Evolutionary conservation across 2,329 filamentous ascomycete species (phyloP).

Genomic region (Colletotrichum spaethianum): DNA sequence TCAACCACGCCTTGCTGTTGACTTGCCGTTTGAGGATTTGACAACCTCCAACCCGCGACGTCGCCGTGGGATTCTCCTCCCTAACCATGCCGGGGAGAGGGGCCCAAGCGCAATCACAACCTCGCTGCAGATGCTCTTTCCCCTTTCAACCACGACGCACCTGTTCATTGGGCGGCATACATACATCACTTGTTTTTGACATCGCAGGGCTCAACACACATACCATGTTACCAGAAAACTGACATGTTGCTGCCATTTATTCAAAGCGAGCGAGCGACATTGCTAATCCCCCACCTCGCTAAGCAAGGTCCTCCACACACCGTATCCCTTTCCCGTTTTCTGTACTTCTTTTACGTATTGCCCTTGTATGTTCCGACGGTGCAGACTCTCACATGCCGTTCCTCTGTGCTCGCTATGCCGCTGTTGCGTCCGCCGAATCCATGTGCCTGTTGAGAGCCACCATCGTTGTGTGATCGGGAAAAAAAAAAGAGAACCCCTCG

Average conservation of each 20-base stretch:
- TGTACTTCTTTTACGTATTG: constrained; percentile 11
- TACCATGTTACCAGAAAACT: constrained; percentile 23
- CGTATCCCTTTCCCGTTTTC: constrained; percentile 22
- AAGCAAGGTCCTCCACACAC: constrained; percentile 37
- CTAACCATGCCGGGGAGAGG: neutral
- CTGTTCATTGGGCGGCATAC: constrained; percentile 18
- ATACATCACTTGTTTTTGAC: neutral
- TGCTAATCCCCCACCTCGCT: constrained; percentile 34
- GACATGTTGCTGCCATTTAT: constrained; percentile 36
- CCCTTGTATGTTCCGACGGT: neutral
- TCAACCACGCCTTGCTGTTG: too few relatives aligned
- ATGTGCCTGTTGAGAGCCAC: constrained; percentile 40
- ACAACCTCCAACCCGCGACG: neutral
- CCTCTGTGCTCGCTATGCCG: constrained; percentile 27
- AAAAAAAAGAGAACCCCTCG: constrained; percentile 1
- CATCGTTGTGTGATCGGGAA: constrained; percentile 14
- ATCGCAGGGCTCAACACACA: neutral
- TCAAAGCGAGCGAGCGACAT: constrained; percentile 32
- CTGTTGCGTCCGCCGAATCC: constrained; percentile 13
- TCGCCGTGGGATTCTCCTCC: neutral
- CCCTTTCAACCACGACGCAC: constrained; percentile 19
- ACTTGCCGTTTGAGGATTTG: neutral
- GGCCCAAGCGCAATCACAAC: neutral
- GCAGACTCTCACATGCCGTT: neutral
- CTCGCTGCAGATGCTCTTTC: constrained; percentile 14